Conservation (phyloP, 306 rosid genomes). For the Datisca glomerata region DNA sequence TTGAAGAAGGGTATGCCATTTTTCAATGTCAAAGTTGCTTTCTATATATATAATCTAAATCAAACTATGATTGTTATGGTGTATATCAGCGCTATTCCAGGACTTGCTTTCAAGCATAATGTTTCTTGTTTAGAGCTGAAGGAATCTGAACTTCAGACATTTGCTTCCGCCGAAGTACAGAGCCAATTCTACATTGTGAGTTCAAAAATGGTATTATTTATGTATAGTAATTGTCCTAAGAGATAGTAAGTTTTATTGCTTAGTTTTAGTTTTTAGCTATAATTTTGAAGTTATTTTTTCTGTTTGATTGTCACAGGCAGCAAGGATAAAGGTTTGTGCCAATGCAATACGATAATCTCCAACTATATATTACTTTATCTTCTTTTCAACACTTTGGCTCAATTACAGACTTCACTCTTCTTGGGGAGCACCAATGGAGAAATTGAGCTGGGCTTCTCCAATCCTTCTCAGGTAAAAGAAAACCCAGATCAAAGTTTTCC, state of each 20-base stretch:
- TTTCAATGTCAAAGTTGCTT: too few species aligned
- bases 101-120: slow-evolving; percentile 44
- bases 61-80: neutral
- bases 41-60: too few species aligned
- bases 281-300: neutral
- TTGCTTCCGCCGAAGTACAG: slow-evolving; percentile 38
- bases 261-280: neutral
- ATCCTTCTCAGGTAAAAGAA: slow-evolving; percentile 64
- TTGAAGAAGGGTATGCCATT: slow-evolving; percentile 53
- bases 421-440: slow-evolving; percentile 83
- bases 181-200: slow-evolving; percentile 49
- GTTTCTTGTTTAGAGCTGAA: slow-evolving; percentile 41
- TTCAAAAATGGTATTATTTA: neutral
- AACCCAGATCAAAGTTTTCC: slow-evolving; percentile 3
- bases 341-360: neutral
- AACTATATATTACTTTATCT: neutral
- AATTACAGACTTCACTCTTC: slow-evolving; percentile 55
- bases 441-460: slow-evolving; percentile 74
- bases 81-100: slow-evolving; percentile 54
- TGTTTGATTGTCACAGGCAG: slow-evolving; percentile 40
- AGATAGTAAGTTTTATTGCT: too few species aligned
- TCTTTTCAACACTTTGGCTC: neutral
- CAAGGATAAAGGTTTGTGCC: slow-evolving; percentile 60
- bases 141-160: slow-evolving; percentile 37
- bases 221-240: neutral